Conservation (phyloP, 2,329 filamentous ascomycete genomes). For the Sarocladium oryzae region DNA sequence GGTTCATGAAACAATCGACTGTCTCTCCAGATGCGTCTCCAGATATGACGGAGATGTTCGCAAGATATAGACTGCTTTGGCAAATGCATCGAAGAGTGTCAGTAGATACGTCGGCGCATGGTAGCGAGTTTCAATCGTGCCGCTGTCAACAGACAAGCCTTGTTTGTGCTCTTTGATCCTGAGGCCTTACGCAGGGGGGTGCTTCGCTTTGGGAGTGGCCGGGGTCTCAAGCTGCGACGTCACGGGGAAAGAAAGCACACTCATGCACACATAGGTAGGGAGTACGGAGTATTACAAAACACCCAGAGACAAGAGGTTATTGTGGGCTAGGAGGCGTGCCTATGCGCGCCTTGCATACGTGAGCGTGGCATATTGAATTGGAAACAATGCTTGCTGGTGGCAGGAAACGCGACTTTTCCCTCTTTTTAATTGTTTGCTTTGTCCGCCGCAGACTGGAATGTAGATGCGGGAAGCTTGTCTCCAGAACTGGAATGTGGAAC, state of each 20-base stretch:
- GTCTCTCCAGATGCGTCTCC: too few relatives aligned
- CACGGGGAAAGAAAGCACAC: background rate
- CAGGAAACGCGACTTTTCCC: conserved; percentile 1
- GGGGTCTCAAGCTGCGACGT: conserved; percentile 2
- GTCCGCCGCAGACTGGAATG: conserved; percentile 2
- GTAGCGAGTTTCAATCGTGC: background rate
- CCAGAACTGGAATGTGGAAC: background rate
- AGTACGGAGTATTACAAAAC: too few relatives aligned
- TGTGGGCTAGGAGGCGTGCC: too few relatives aligned
- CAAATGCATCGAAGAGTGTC: background rate
- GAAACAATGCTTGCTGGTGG: conserved; percentile 1
- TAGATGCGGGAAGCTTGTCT: background rate
- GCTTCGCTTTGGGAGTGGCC: too few relatives aligned
- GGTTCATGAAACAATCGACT: too few relatives aligned
- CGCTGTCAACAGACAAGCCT: background rate
- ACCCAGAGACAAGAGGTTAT: too few relatives aligned
- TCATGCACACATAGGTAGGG: too few relatives aligned
- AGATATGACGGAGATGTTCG: too few relatives aligned
- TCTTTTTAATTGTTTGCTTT: background rate
- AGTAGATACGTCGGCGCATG: background rate
- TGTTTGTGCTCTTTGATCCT: background rate
- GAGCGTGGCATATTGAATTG: background rate
- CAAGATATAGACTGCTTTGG: background rate
- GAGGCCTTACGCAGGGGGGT: background rate
- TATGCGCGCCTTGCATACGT: too few relatives aligned